A percentile compares a stretch with the other conserved stretches of the same genome.
phyloP scores from a whole-genome alignment of 2,329 filamentous ascomycete genomes.

The Colletotrichum agaves region DNA sequence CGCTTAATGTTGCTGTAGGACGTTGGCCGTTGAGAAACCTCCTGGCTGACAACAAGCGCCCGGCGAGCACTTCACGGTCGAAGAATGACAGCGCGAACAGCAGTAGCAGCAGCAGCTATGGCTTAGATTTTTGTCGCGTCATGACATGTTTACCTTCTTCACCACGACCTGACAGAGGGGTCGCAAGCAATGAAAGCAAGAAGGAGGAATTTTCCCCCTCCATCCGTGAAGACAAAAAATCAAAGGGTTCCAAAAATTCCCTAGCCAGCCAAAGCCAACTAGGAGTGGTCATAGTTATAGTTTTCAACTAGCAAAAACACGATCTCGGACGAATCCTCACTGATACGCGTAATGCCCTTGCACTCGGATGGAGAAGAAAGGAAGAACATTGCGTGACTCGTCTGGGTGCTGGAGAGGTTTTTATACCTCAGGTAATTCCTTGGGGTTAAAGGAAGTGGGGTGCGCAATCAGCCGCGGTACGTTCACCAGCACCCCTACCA shows the following conservation, averaged over 20 bases:
- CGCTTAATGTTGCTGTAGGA: too few relatives aligned
- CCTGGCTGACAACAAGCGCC: too few relatives aligned
- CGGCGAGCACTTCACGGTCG: too few relatives aligned
- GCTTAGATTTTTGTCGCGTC: too few relatives aligned
- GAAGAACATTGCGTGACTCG: slow-evolving; percentile 44
- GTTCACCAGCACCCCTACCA: not conserved
- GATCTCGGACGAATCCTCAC: slow-evolving; percentile 90
- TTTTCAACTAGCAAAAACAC: slow-evolving; percentile 93
- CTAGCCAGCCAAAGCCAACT: slow-evolving; percentile 74
- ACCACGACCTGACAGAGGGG: slow-evolving; percentile 52
- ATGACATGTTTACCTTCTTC: slow-evolving; percentile 57
- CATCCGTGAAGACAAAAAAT: slow-evolving; percentile 47
- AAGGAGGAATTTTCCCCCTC: slow-evolving; percentile 34
- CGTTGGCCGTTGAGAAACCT: too few relatives aligned
- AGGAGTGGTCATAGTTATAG: slow-evolving; percentile 82
- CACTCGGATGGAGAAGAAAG: slow-evolving; percentile 69
- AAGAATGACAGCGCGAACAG: too few relatives aligned
- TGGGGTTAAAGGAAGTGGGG: not conserved
- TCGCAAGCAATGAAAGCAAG: slow-evolving; percentile 62
- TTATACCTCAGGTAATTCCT: slow-evolving; percentile 22
- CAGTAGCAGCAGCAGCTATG: too few relatives aligned
- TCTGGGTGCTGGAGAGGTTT: slow-evolving; percentile 15
- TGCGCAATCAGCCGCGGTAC: slow-evolving; percentile 19
- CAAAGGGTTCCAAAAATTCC: slow-evolving; percentile 79
- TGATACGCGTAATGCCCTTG: slow-evolving; percentile 84